Evolutionary conservation across 139 green algal species (phyloP).

Genomic region (Chlamydomonas sp.): DNA sequence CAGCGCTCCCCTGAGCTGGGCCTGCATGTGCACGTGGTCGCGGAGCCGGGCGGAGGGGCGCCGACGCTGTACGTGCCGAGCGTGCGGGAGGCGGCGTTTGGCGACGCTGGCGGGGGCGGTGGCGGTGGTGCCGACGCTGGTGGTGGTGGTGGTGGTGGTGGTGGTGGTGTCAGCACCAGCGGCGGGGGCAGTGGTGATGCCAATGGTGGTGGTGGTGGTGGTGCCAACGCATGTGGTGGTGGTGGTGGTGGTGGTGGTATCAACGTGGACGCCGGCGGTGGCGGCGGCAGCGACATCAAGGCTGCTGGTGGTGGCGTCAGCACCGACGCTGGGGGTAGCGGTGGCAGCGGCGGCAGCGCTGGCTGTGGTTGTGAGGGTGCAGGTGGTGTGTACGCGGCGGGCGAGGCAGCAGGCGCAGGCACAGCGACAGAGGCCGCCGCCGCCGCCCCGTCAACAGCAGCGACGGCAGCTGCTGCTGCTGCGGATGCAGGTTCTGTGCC

Average conservation of each 20-base stretch:
- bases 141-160: conserved; percentile 28
- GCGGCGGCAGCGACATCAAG: too few relatives aligned
- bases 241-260: conserved; percentile 2
- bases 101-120: too few relatives aligned
- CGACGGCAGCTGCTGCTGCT: neutral
- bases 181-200: conserved; percentile 1
- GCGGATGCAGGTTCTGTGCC: too few relatives aligned
- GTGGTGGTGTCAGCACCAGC: conserved; percentile 10
- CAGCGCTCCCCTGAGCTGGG: too few relatives aligned
- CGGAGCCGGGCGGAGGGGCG: conserved; percentile 65
- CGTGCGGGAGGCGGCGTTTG: too few relatives aligned
- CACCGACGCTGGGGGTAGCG: too few relatives aligned
- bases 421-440: too few relatives aligned
- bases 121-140: conserved; percentile 26
- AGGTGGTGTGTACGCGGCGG: too few relatives aligned
- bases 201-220: conserved; percentile 8
- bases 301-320: too few relatives aligned
- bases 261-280: neutral
- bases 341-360: too few relatives aligned
- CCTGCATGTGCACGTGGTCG: conserved; percentile 31
- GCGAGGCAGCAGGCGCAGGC: too few relatives aligned
- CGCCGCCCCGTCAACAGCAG: neutral
- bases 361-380: too few relatives aligned
- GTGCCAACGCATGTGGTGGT: neutral
- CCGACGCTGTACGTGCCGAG: conserved; percentile 41